phyloP scores from a whole-genome alignment of 1,284 basidiomycete species.

The Polyporus tsugae region DNA sequence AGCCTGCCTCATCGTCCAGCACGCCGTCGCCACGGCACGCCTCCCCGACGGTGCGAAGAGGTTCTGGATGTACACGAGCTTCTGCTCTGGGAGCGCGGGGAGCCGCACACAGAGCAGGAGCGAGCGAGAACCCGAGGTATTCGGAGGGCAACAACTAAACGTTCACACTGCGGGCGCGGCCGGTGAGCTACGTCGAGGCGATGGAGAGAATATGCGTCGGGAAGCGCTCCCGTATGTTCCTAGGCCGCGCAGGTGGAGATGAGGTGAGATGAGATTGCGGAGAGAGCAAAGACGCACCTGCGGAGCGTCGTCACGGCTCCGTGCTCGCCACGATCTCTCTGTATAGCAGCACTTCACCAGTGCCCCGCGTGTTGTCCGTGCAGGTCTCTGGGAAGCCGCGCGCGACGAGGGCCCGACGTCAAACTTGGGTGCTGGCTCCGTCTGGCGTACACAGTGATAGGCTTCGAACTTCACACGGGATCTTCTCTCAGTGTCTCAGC shows the following conservation, averaged over 20 bases:
- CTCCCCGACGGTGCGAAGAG: slow-evolving; percentile 87
- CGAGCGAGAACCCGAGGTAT: slow-evolving; percentile 87
- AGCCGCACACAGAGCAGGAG: slow-evolving; percentile 74
- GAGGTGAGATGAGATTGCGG: neutral
- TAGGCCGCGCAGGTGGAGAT: slow-evolving; percentile 43
- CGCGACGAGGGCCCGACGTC: slow-evolving; percentile 50
- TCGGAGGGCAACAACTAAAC: slow-evolving; percentile 94
- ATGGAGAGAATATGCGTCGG: slow-evolving; percentile 84
- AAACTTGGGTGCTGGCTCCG: slow-evolving; percentile 62
- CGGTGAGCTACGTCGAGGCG: slow-evolving; percentile 89
- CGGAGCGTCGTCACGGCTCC: slow-evolving; percentile 96
- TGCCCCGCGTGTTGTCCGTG: slow-evolving; percentile 51
- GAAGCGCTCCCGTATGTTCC: slow-evolving; percentile 84
- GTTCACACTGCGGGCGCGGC: slow-evolving; percentile 90
- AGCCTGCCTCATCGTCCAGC: slow-evolving; percentile 59
- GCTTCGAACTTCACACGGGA: slow-evolving; percentile 52
- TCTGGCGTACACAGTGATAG: slow-evolving; percentile 51
- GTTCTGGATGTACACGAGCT: slow-evolving; percentile 95
- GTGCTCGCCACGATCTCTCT: slow-evolving; percentile 94
- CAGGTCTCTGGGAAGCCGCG: slow-evolving; percentile 15
- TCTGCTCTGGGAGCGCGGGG: slow-evolving; percentile 62
- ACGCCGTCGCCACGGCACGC: slow-evolving; percentile 69
- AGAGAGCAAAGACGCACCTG: slow-evolving; percentile 50
- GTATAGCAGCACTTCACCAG: slow-evolving; percentile 86
- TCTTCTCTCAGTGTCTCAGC: slow-evolving; percentile 29